Evolutionary conservation across 441 rosid genomes (phyloP).

Genomic region (Dalechampia spathulata): DNA sequence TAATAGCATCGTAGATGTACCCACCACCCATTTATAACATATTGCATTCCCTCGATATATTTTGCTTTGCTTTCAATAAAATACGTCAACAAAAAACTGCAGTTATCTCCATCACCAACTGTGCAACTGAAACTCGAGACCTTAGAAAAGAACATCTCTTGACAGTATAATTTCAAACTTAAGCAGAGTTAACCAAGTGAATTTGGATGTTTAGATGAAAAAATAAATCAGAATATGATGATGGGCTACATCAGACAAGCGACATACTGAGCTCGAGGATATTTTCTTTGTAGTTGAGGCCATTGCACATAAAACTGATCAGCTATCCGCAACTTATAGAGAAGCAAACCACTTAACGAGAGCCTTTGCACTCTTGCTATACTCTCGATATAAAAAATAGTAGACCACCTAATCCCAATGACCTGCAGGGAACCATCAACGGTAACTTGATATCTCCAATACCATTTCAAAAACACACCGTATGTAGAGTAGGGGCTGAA

Average conservation of each 20-base stretch:
- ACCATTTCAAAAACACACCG: not conserved
- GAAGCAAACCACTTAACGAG: constrained; percentile 76
- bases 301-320: constrained; percentile 91
- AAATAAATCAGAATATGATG: constrained; percentile 7
- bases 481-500: not conserved
- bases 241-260: constrained; percentile 71
- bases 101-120: not conserved
- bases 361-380: constrained; percentile 85
- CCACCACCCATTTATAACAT: not conserved
- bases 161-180: not conserved
- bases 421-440: constrained; percentile 36
- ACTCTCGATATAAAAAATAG: constrained; percentile 78
- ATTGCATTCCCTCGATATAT: not conserved
- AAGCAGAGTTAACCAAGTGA: constrained; percentile 2
- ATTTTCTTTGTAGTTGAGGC: constrained; percentile 62
- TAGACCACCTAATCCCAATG: constrained; percentile 70
- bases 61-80: not conserved
- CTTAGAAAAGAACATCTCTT: constrained; percentile 4
- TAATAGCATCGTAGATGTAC: not conserved
- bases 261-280: constrained; percentile 65
- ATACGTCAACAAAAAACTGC: not conserved
- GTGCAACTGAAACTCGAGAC: not conserved
- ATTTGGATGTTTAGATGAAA: constrained; percentile 5
- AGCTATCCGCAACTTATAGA: constrained; percentile 64
- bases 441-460: not conserved